Base-by-base conservation (phyloP, 768 basidiomycete genomes). In the Leccinum boreale region DNA sequence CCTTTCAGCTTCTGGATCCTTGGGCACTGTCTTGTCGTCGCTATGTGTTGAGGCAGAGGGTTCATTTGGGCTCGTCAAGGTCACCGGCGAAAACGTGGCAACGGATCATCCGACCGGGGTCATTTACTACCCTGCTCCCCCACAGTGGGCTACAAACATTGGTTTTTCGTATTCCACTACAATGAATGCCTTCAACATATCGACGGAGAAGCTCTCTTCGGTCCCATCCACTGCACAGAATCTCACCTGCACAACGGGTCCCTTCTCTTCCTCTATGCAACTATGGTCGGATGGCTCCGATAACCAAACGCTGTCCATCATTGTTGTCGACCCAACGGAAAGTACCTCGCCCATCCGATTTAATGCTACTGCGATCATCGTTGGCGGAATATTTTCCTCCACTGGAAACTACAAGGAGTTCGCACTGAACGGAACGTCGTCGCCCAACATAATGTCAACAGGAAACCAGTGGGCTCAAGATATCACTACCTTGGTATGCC, bases 131-230 rank as follows among this genome's bases (percentile, higher is more conserved):
- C 66, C 61, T 33, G 59, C 66, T 23, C 49, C 56, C 19, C 52
- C 49, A 14, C 5, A 19, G 3, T 4, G 12, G 23, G 1, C 2
- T 17, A 17, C 2, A 46, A 29, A 55, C 44, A 14, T 23, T 6
- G 56, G 53, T 1, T 50, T 49, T 28, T 56, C 50, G 12, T 31
- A 48, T 42, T 24, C 54, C 21, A 52, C 55, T 17, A 47, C 35
- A 6, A n/a, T 68, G 11, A 63, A 65, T 26, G 57, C 61, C 28
- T 59, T 65, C 50, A 56, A 63, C 10, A 39, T 67, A 4, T 59
- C 64, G 19, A 29, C 49, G 45, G 63, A 67, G 46, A 11, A 21
- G 1, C 53, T 62, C 14, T 52, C 61, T 9, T 57, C 64, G 0
- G 3, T 65, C 17, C 64, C 59, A 21, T 56, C 53, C 21, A 42